A percentile compares a stretch with the other conserved stretches of the same genome.
Conservation (phyloP, 108 stramenopile genomes). For the Fragilaria crotonensis region DNA sequence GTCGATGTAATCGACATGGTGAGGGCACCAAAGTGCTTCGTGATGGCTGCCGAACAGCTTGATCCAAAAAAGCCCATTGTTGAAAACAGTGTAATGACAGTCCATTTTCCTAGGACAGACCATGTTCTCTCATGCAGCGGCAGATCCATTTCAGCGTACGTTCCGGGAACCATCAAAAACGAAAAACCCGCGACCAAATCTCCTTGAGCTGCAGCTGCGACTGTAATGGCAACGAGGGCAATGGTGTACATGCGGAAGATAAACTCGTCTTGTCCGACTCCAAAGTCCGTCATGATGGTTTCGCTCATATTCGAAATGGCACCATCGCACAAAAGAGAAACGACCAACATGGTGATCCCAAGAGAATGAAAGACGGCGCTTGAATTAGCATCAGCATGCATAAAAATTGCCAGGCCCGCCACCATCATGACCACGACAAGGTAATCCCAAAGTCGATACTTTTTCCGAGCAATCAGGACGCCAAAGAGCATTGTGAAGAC, state of each 20-base stretch:
- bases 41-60: conserved; percentile 83
- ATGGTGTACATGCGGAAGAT: conserved; percentile 82
- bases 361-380: conserved; percentile 70
- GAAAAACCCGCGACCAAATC: conserved; percentile 63
- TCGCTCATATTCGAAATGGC: conserved; percentile 81
- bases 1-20: conserved; percentile 86
- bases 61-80: conserved; percentile 78
- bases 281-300: conserved; percentile 68
- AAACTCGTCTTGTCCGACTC: conserved; percentile 87
- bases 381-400: conserved; percentile 80
- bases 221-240: conserved; percentile 64
- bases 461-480: conserved; percentile 54
- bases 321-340: conserved; percentile 76
- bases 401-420: conserved; percentile 70
- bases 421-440: conserved; percentile 76
- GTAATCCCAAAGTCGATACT: conserved; percentile 60
- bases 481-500: conserved; percentile 92
- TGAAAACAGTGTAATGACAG: conserved; percentile 58
- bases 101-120: conserved; percentile 45
- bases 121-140: conserved; percentile 56
- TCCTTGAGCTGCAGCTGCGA: conserved; percentile 58
- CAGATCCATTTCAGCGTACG: conserved; percentile 63
- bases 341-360: conserved; percentile 79
- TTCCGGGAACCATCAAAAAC: conserved; percentile 64
- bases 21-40: conserved; percentile 86